Base-by-base conservation (phyloP, 768 basidiomycete species). In the Cystobasidium ongulense region DNA sequence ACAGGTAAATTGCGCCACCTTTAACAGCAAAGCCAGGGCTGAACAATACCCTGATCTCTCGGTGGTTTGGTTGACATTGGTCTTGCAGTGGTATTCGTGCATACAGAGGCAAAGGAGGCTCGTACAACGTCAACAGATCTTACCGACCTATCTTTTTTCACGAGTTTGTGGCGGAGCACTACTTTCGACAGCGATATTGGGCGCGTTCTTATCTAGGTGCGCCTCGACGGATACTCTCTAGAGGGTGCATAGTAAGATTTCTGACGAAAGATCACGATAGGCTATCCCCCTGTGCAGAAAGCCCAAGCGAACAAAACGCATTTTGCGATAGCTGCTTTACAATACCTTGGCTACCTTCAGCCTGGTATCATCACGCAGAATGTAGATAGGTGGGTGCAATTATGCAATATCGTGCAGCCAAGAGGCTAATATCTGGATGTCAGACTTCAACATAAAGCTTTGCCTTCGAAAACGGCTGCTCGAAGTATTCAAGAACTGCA, bases 91-190 rank as follows among this genome's bases (percentile, higher is more conserved):
- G 82, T 25, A 83, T 83, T 36, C 78, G 82, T 46, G 82, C 82
- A 21, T 83, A 83, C 76, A 74, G 82, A 71, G 82, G 82, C 1
- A 77, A 78, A 73, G 79, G 81, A 39, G 81, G 81, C 33, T 61
- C 54, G 13, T 75, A 75, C 41, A 72, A 59, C 15, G 59, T 75
- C 35, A 72, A 75, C 50, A 59, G 46, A 25, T 33, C 23, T 23
- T 70, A 75, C 36, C 15, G 74, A 39, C 74, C 74, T 23, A 72
- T 75, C 74, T 75, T 75, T 54, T 66, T 72, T 46, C 74, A 75
- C 68, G 74, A 75, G 54, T 75, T 67, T 29, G 74, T 71, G 38
- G 52, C 63, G 21, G 39, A 65, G 11, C 27, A 68, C 25, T 21
- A 23, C 10, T 74, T 70, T 33, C 23, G 74, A n/a, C 74, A 75